Conservation (phyloP, 306 rosid species). For the Alnus rubra region DNA sequence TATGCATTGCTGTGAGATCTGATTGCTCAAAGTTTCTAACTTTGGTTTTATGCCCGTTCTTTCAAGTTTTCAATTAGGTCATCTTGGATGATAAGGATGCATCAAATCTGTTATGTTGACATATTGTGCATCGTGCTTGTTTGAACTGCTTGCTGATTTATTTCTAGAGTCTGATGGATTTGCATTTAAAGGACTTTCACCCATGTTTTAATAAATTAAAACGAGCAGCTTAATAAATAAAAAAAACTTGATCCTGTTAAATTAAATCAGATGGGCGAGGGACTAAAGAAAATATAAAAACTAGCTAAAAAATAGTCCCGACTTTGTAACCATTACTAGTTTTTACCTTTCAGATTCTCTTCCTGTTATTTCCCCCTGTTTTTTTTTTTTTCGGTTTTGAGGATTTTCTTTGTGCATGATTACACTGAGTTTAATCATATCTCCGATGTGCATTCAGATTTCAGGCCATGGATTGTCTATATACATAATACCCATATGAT, state of each 20-base stretch:
- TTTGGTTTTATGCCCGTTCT: neutral
- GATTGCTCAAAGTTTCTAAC: neutral
- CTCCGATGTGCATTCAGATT: neutral
- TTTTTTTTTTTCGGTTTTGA: neutral
- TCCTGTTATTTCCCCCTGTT: neutral
- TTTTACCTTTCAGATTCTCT: neutral
- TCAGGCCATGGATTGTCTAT: neutral
- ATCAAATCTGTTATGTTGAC: neutral
- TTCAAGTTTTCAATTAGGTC: neutral
- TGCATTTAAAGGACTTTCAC: neutral
- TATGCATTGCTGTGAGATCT: conserved; percentile 28
- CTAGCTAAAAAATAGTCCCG: too few species aligned
- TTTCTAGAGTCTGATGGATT: neutral
- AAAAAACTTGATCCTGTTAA: too few species aligned
- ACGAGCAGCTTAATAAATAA: too few species aligned
- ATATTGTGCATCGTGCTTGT: neutral
- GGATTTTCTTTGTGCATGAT: neutral
- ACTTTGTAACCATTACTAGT: neutral
- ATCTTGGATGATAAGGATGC: neutral
- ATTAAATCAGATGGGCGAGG: too few species aligned
- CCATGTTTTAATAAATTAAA: too few species aligned
- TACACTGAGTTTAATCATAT: neutral
- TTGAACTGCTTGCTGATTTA: neutral
- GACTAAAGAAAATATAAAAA: too few species aligned
- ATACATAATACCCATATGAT: neutral